Evolutionary conservation across 371 early-diverging fungal species (phyloP).

Genomic region (Mortierella sp.): DNA sequence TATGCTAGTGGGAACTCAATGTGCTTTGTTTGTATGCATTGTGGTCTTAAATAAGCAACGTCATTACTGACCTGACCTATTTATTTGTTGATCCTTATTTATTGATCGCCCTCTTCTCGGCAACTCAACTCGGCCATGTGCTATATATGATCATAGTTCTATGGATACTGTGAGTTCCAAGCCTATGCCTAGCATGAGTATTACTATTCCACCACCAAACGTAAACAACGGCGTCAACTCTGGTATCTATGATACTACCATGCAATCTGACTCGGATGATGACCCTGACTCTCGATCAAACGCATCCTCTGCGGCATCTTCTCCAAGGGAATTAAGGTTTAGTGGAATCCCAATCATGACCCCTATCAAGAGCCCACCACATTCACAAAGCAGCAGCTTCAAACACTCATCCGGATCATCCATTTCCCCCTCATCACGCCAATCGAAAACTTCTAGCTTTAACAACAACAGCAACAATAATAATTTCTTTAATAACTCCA

Average conservation of each 20-base stretch:
- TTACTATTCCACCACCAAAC: slow-evolving; percentile 44
- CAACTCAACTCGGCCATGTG: background rate
- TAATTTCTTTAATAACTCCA: slow-evolving; percentile 33
- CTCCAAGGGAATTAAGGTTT: slow-evolving; percentile 53
- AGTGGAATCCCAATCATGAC: slow-evolving; percentile 55
- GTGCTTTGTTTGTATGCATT: too few relatives aligned
- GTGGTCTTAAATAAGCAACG: background rate
- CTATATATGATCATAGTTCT: slow-evolving; percentile 8
- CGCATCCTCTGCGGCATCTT: slow-evolving; percentile 46
- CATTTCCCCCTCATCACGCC: slow-evolving; percentile 42
- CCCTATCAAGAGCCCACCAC: slow-evolving; percentile 51
- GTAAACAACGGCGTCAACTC: slow-evolving; percentile 22
- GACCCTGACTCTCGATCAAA: slow-evolving; percentile 49
- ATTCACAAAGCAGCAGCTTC: slow-evolving; percentile 28
- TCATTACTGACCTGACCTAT: background rate
- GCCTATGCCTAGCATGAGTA: slow-evolving; percentile 53
- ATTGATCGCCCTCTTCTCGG: background rate
- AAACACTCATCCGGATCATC: slow-evolving; percentile 36
- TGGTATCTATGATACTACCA: slow-evolving; percentile 45
- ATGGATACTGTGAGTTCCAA: slow-evolving; percentile 53
- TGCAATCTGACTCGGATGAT: slow-evolving; percentile 56
- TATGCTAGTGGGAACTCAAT: slow-evolving; percentile 1
- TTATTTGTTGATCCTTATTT: background rate
- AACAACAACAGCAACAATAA: slow-evolving; percentile 23
- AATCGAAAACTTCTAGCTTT: slow-evolving; percentile 21